Conservation (phyloP, 306 rosid genomes). For the Fragaria ananassa region DNA sequence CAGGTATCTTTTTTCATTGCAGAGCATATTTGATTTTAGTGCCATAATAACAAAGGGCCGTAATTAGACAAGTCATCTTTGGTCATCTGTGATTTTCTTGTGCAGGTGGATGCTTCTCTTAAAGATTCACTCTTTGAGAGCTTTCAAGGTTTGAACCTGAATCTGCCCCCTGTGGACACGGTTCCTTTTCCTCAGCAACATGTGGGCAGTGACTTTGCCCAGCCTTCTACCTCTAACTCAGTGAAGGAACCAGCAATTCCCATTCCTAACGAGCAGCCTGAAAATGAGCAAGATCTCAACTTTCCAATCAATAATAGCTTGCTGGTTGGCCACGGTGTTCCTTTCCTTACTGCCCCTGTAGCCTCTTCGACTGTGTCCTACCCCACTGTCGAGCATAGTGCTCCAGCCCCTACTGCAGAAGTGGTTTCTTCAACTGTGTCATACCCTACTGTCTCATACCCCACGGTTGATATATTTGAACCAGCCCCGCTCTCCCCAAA, state of each 20-base stretch:
- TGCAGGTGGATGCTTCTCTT: conserved; percentile 68
- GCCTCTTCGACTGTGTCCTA: conserved; percentile 35
- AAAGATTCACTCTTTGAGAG: conserved; percentile 41
- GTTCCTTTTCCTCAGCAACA: conserved; percentile 23
- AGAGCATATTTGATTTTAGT: not conserved
- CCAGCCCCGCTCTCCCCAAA: conserved; percentile 15
- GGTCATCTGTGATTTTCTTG: not conserved
- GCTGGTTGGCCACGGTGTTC: conserved; percentile 39
- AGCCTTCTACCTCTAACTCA: conserved; percentile 26
- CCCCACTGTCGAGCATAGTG: conserved; percentile 36
- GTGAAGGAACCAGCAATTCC: conserved; percentile 34
- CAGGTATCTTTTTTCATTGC: conserved; percentile 42
- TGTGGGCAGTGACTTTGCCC: conserved; percentile 27
- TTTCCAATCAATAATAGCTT: conserved; percentile 38
- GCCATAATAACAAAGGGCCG: not conserved
- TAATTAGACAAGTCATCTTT: not conserved
- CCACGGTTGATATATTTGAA: conserved; percentile 39
- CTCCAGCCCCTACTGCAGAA: conserved; percentile 20
- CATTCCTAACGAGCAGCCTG: conserved; percentile 24
- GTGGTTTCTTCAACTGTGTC: conserved; percentile 33
- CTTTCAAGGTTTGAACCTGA: conserved; percentile 56
- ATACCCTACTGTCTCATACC: conserved; percentile 46
- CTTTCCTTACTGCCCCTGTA: conserved; percentile 30
- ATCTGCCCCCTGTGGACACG: conserved; percentile 42
- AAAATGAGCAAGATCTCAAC: conserved; percentile 31